Conservation (phyloP, 2,329 filamentous ascomycete species). For the Hypocreales sp. region DNA sequence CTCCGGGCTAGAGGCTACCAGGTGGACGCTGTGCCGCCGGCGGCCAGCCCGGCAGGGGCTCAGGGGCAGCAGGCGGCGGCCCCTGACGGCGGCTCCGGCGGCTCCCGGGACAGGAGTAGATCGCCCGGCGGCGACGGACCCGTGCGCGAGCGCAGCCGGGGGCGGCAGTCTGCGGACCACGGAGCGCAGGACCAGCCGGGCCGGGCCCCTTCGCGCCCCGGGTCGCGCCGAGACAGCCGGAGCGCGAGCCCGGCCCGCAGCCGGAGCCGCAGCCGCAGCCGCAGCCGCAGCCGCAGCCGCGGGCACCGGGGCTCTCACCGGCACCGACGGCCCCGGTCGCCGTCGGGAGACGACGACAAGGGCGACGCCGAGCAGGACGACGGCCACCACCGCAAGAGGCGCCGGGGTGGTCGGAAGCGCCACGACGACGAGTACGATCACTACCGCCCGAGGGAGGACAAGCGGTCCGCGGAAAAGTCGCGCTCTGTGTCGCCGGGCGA, state of each 20-base stretch:
- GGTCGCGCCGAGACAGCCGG: too few relatives aligned
- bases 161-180: conserved; percentile 5
- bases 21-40: conserved; percentile 19
- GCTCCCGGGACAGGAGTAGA: background rate
- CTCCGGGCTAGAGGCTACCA: conserved; percentile 37
- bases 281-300: conserved; percentile 18
- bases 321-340: conserved; percentile 40
- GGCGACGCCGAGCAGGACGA: conserved; percentile 24
- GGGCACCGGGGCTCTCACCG: conserved; percentile 30
- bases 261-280: conserved; percentile 10
- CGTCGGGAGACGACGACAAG: conserved; percentile 30
- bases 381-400: conserved; percentile 32
- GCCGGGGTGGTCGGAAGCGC: conserved; percentile 26
- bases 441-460: conserved; percentile 21
- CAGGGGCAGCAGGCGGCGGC: conserved; percentile 4
- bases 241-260: too few relatives aligned
- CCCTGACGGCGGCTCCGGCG: too few relatives aligned
- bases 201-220: conserved; percentile 21
- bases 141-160: background rate
- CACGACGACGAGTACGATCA: conserved; percentile 30
- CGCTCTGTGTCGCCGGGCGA: conserved; percentile 50
- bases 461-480: conserved; percentile 37
- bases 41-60: background rate
- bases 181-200: too few relatives aligned
- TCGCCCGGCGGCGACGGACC: background rate